Evolutionary conservation across 345 rosid genomes (phyloP).

Genomic region (Populus pruinosa): DNA sequence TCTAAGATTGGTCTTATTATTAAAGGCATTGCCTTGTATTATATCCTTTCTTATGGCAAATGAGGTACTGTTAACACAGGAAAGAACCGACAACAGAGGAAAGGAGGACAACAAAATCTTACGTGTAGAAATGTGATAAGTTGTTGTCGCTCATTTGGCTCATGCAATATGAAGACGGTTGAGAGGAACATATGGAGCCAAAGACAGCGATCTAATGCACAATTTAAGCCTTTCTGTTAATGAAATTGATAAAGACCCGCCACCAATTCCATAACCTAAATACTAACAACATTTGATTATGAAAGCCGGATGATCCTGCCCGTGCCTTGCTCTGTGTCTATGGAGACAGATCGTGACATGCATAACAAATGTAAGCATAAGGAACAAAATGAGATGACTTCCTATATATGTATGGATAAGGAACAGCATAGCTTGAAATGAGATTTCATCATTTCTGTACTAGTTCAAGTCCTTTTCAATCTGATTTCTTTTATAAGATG

Average conservation of each 20-base stretch:
- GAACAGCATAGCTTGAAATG: background rate
- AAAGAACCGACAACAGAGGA: background rate
- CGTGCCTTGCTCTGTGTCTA: background rate
- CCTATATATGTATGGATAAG: conserved; percentile 23
- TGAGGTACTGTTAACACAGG: background rate
- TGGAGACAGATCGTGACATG: conserved; percentile 12
- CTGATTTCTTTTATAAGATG: conserved; percentile 1
- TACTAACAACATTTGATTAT: background rate
- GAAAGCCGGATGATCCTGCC: conserved; percentile 1
- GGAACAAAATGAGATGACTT: conserved; percentile 9
- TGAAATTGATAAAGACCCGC: conserved; percentile 20
- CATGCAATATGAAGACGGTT: conserved; percentile 15
- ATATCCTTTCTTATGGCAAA: background rate
- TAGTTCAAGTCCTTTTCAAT: conserved; percentile 17
- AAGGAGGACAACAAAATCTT: conserved; percentile 15
- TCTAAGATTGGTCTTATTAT: background rate
- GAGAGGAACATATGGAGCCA: conserved; percentile 28
- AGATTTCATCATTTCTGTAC: background rate
- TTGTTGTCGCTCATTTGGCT: conserved; percentile 20
- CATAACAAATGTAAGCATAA: conserved; percentile 5
- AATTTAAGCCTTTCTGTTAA: conserved; percentile 5
- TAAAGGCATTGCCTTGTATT: background rate
- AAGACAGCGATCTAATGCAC: conserved; percentile 12
- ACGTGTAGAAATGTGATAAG: conserved; percentile 6
- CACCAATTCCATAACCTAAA: conserved; percentile 5